These are phyloP conservation scores for Rhododendron molle DNA, from an alignment of 148 eudicot species.

Conservation along the genomic window DNA sequence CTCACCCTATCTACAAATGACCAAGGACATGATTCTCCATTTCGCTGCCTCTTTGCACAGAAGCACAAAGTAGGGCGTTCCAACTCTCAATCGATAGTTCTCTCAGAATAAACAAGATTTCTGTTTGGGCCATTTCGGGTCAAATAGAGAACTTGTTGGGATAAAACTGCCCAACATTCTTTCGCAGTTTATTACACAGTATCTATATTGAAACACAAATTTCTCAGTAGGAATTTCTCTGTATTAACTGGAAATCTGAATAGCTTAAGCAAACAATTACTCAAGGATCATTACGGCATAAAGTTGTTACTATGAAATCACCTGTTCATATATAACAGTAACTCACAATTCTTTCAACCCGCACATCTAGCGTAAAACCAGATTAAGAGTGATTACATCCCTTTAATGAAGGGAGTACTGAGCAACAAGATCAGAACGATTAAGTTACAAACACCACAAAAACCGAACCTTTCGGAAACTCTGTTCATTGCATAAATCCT, in stretches of 20 bases:
- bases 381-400: no score
- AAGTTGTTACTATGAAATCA: background rate
- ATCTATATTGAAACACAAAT: no score
- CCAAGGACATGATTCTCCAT: background rate
- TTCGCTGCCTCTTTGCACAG: background rate
- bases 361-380: background rate
- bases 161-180: no score
- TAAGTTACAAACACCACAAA: background rate
- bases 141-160: no score
- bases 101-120: no score
- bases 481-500: background rate
- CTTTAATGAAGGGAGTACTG: no score
- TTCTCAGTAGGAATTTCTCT: no score
- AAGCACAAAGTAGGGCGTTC: background rate
- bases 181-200: no score
- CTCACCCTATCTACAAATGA: background rate
- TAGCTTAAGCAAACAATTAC: no score
- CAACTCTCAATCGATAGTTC: background rate
- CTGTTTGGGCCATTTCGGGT: no score
- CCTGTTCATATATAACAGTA: background rate
- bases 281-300: background rate
- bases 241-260: background rate
- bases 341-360: background rate
- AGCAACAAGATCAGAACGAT: background rate
- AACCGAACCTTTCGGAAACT: no score